Evolutionary conservation across 2,329 filamentous ascomycete genomes (phyloP), one percentile per base, ranked within the genome.

Genomic region (Hypoxylon sp.): DNA sequence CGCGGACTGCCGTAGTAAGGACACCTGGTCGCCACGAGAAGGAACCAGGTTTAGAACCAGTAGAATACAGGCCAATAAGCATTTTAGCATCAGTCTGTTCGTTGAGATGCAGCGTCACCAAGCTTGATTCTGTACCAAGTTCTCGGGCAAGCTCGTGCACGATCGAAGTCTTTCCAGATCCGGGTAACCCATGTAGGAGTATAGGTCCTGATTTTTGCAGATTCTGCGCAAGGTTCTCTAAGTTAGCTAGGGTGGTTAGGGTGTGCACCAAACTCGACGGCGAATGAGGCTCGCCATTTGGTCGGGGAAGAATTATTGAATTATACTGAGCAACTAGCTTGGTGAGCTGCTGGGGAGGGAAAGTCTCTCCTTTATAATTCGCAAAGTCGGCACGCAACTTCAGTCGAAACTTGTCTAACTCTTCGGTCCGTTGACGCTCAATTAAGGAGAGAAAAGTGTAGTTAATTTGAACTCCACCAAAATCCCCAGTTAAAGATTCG

Each of bases 41-140:
- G 9, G 93, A 94, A 1, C 94, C 94, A 0, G 94, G 94, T 67
- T 91, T 92, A 14, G 92, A 89, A 64, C 94, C 94, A 22, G 94
- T 96, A 1, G 95, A 93, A 80, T 99, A 98, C 78, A 98, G 89
- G 3, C 96, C 96, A 70, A 99, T 89, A 44, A 99, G 88, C 83
- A 97, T 92, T 80, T 99, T 99, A 0, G 95, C 94, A 80, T 99
- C 96, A 2, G 94, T 98, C 80, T 99, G 97, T 80, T 98, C 96
- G 78, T 99, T 99, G 35, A 99, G 84, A 80, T 99, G 95, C 31
- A 99, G 85, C 3, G 95, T 98, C 58, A 99, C 92, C 90, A 99
- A 94, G 66, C 88, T 89, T 5, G 90, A 87, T 22, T 92, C 88
- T 80, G 93, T 93, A 68, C 92, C 92, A 61, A 98, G 87, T 73